Base-by-base conservation (phyloP, 306 rosid species). In the Dalbergia oliveri region DNA sequence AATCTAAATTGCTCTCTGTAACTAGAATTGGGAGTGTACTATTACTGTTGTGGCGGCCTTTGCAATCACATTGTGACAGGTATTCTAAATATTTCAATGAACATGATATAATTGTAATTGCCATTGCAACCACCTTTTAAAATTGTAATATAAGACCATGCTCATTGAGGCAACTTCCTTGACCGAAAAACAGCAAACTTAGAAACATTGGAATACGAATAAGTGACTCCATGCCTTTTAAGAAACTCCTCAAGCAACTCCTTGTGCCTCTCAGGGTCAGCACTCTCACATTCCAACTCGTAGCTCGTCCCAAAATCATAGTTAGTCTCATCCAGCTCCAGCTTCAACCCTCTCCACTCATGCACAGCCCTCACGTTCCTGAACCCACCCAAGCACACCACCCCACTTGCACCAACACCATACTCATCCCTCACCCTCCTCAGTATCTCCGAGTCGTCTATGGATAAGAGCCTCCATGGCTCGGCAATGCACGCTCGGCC, bases 231-330 rank as follows among this genome's bases (percentile, higher is more conserved):
- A 75, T 88, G 85, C 34, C 66, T 79, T 58, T 50, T 67, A 58
- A 90, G 73, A 19, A 85, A 72, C 7, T 54, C 69, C 75, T 88
- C 85, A 33, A 90, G 81, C 77, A 80, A 4, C 44, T 18, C 66
- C 88, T 80, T 90, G 31, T 72, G 83, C 51, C 69, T 72, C 26
- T 90, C 87, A 0, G 90, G 92, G 13, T 85, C 60, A 11, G 0
- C 39, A 78, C 82, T 88, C 82, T 88, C 92, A 70, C 94, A 88
- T 75, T 88, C 94, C 3, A 90, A 45, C 87, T 90, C 92, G 45
- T 88, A 90, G 31, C 75, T 53, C 0, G 92, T 88, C 23, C 94
- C 94, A 45, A 90, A 90, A 76, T 88, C 91, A 73, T 72, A 90
- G 41, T 61, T 81, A 4, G 87, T 86, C 83, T 88, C 92, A 64